These are phyloP conservation scores for Alternaria tenuissima DNA, from an alignment of 2,329 filamentous ascomycete genomes.

Conservation along the genomic window DNA sequence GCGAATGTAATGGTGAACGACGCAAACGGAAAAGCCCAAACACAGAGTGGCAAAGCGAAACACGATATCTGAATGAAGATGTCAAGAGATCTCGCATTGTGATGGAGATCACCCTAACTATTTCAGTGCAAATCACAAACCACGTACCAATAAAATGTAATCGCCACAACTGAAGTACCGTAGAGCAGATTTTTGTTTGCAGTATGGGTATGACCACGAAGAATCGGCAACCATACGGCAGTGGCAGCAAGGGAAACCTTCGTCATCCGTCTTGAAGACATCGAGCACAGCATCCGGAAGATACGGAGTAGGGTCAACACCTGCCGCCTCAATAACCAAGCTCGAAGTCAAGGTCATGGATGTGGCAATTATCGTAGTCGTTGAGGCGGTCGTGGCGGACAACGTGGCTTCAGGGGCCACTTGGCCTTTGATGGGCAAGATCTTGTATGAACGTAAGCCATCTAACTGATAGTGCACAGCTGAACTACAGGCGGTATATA, in stretches of 20 bases:
- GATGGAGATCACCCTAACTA: neutral
- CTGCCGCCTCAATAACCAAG: neutral
- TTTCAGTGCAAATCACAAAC: neutral
- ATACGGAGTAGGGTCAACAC: neutral
- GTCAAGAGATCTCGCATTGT: neutral
- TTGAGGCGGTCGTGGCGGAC: neutral
- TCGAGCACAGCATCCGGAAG: neutral
- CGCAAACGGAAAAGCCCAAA: neutral
- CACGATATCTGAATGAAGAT: neutral
- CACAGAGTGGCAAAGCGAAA: neutral
- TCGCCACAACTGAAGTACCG: too few species aligned
- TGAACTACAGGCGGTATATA: neutral
- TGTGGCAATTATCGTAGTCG: neutral
- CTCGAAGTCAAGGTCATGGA: neutral
- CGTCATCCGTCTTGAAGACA: slow-evolving; percentile 1
- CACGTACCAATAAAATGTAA: neutral
- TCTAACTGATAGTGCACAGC: neutral
- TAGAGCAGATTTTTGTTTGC: neutral
- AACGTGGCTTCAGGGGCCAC: neutral
- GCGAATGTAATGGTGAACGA: neutral
- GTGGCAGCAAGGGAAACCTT: neutral
- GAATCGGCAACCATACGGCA: too few species aligned
- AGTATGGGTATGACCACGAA: neutral
- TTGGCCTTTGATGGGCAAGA: neutral
- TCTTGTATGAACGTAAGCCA: neutral